Conservation (phyloP, 2,329 filamentous ascomycete genomes). For the Whalleya microplaca region DNA sequence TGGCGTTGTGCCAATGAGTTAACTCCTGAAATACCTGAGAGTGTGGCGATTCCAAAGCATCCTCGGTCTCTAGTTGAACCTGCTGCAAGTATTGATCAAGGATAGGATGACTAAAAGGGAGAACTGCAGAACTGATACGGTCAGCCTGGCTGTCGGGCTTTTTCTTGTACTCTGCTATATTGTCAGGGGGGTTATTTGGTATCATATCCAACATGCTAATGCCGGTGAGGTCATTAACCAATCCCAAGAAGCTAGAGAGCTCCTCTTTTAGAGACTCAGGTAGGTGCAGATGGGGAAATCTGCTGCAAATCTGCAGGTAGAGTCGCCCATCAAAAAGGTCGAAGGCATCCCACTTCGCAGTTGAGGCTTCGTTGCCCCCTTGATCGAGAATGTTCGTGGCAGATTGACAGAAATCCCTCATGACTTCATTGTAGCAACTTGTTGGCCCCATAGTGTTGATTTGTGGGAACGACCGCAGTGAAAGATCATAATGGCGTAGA, state of each 20-base stretch:
- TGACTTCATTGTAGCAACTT: not conserved
- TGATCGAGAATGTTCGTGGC: conserved; percentile 4
- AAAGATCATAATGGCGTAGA: conserved; percentile 29
- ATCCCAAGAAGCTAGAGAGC: conserved; percentile 8
- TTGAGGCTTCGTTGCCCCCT: not conserved
- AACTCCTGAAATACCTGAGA: conserved; percentile 51
- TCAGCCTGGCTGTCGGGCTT: not conserved
- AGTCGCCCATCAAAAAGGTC: conserved; percentile 41
- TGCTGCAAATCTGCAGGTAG: conserved; percentile 20
- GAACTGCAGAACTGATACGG: conserved; percentile 33
- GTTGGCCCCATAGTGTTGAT: not conserved
- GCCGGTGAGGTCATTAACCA: conserved; percentile 1
- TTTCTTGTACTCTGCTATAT: not conserved
- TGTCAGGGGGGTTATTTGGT: not conserved
- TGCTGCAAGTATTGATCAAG: conserved; percentile 50
- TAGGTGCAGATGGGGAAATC: conserved; percentile 4
- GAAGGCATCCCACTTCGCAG: conserved; percentile 34
- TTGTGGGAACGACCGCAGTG: conserved; percentile 25
- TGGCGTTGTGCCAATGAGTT: conserved; percentile 66
- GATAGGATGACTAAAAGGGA: conserved; percentile 52
- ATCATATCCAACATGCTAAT: conserved; percentile 3
- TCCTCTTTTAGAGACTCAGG: conserved; percentile 23
- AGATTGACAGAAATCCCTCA: conserved; percentile 20
- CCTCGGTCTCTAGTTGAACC: conserved; percentile 43
- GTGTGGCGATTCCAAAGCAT: conserved; percentile 26